Evolutionary conservation across 495 filamentous ascomycete genomes (phyloP).

Genomic region (Podospora comata): DNA sequence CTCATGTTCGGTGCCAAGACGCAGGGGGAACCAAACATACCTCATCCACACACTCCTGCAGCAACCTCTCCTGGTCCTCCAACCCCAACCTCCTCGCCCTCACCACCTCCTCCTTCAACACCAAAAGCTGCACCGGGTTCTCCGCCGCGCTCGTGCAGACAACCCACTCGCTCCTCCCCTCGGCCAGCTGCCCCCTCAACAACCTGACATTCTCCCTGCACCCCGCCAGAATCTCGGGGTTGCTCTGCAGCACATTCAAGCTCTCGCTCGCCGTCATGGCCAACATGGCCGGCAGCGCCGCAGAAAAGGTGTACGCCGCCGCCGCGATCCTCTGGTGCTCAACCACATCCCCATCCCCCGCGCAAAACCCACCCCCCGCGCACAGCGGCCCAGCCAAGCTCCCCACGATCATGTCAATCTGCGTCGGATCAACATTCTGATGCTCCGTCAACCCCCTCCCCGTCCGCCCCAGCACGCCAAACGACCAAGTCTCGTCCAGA

Average conservation of each 20-base stretch:
- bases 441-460: constrained; percentile 91
- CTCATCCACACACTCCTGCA: constrained; percentile 93
- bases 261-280: constrained; percentile 93
- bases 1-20: background rate
- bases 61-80: constrained; percentile 76
- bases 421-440: constrained; percentile 86
- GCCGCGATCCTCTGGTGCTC: constrained; percentile 93
- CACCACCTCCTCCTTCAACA: constrained; percentile 81
- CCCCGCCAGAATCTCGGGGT: constrained; percentile 69
- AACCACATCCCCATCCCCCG: constrained; percentile 81
- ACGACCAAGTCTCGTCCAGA: constrained; percentile 95
- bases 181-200: constrained; percentile 74
- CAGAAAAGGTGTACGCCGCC: constrained; percentile 89
- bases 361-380: constrained; percentile 93
- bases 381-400: constrained; percentile 87
- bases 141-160: constrained; percentile 73
- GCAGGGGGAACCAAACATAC: constrained; percentile 44
- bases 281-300: constrained; percentile 87
- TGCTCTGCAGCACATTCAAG: constrained; percentile 75
- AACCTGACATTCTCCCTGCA: constrained; percentile 78
- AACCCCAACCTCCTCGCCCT: constrained; percentile 61
- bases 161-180: constrained; percentile 92
- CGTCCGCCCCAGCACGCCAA: constrained; percentile 86
- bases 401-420: constrained; percentile 94
- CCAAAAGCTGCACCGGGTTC: constrained; percentile 81